Percentiles rank a stretch among this genome's conserved stretches.
Conservation (phyloP, 148 eudicot genomes). For the Bassia scoparia region DNA sequence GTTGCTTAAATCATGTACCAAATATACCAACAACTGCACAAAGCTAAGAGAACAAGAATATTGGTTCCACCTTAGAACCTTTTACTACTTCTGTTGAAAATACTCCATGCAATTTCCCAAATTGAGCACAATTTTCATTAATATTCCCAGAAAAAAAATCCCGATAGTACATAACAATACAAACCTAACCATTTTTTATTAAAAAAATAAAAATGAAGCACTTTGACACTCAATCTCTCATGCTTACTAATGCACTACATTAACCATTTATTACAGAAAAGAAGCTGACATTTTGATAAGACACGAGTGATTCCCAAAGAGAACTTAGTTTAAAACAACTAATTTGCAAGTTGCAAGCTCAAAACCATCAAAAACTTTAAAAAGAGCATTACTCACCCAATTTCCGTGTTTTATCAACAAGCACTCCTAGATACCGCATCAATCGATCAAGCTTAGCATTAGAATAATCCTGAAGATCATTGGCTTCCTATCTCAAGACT, state of each 20-base stretch:
- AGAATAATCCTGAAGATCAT: slow-evolving; percentile 88
- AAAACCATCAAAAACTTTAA: background rate
- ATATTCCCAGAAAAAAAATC: background rate
- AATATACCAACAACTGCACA: background rate
- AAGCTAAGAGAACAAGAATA: background rate
- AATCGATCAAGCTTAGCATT: slow-evolving; percentile 88
- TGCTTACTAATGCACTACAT: too few species aligned
- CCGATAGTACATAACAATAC: background rate
- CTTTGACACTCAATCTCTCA: too few species aligned
- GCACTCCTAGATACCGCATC: slow-evolving; percentile 82
- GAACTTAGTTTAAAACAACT: too few species aligned
- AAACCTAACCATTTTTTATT: background rate
- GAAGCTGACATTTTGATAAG: too few species aligned
- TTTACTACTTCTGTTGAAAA: background rate
- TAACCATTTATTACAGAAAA: too few species aligned
- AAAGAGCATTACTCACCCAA: slow-evolving; percentile 51
- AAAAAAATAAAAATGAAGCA: too few species aligned
- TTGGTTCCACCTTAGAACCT: background rate
- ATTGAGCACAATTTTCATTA: background rate
- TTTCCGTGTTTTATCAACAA: slow-evolving; percentile 82
- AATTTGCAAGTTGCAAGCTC: background rate
- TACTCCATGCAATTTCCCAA: background rate
- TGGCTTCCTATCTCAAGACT: slow-evolving; percentile 83
- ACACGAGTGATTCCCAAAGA: too few species aligned
- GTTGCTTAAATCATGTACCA: background rate